phyloP scores from a whole-genome alignment of 208 protist species.

The Crithidia acanthocephali region DNA sequence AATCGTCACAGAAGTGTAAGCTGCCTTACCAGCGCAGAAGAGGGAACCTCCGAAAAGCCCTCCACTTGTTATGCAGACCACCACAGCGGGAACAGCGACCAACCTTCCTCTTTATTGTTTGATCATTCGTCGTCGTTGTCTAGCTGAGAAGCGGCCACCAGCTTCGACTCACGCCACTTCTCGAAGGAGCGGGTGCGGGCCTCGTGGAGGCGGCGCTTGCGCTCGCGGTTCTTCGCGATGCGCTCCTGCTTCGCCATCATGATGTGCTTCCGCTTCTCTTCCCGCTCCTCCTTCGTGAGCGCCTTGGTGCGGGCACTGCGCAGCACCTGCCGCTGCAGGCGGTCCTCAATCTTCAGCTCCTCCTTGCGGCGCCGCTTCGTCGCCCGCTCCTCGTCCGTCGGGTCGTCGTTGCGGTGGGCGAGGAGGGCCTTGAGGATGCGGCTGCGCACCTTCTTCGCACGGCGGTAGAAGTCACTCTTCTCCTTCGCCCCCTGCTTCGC shows the following conservation, averaged over 20 bases:
- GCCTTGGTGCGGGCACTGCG: slow-evolving; percentile 38
- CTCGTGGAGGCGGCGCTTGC: slow-evolving; percentile 80
- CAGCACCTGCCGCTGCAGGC: slow-evolving; percentile 76
- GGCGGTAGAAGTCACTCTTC: slow-evolving; percentile 68
- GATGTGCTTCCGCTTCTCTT: slow-evolving; percentile 80
- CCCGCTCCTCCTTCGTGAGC: slow-evolving; percentile 85
- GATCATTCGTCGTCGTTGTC: slow-evolving; percentile 32
- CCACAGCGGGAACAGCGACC: too few relatives aligned
- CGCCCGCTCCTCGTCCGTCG: slow-evolving; percentile 73
- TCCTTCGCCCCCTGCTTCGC: slow-evolving; percentile 48
- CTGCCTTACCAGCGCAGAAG: too few relatives aligned
- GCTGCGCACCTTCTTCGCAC: slow-evolving; percentile 63
- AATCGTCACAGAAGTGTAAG: too few relatives aligned
- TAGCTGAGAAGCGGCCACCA: slow-evolving; percentile 46
- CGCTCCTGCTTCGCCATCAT: slow-evolving; percentile 87
- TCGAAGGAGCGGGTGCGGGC: slow-evolving; percentile 76
- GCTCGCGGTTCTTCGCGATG: slow-evolving; percentile 86
- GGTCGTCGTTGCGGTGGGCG: slow-evolving; percentile 80
- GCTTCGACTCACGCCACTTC: slow-evolving; percentile 80
- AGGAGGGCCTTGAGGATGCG: slow-evolving; percentile 77
- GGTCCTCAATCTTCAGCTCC: slow-evolving; percentile 81
- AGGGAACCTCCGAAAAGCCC: too few relatives aligned
- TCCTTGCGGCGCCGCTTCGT: slow-evolving; percentile 71
- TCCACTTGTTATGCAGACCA: too few relatives aligned
- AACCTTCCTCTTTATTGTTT: too few relatives aligned